phyloP scores from a whole-genome alignment of 2,329 filamentous ascomycete species.

The Ceratocystiopsis minuta region DNA sequence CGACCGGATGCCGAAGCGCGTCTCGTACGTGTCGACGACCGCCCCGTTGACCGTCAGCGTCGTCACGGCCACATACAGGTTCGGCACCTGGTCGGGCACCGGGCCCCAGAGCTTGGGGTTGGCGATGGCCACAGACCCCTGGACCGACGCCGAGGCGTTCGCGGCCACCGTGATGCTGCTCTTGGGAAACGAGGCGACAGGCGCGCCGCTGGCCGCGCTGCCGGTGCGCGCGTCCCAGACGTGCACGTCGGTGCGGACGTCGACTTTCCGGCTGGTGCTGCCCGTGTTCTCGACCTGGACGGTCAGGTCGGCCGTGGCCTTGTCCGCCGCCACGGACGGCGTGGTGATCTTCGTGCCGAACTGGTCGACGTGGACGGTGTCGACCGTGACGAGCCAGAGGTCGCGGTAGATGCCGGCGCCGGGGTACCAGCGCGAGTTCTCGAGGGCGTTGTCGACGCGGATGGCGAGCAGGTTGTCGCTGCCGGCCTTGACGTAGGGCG shows the following conservation, averaged over 20 bases:
- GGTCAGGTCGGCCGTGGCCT: slow-evolving; percentile 24
- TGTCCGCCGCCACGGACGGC: slow-evolving; percentile 22
- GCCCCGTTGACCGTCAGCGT: slow-evolving; percentile 12
- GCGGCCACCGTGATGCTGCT: slow-evolving; percentile 14
- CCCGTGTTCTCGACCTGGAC: slow-evolving; percentile 29
- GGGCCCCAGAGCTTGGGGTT: slow-evolving; percentile 31
- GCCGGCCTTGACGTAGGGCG: slow-evolving; percentile 20
- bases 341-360: slow-evolving; percentile 32
- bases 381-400: slow-evolving; percentile 32
- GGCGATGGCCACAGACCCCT: slow-evolving; percentile 16
- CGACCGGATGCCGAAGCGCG: slow-evolving; percentile 29
- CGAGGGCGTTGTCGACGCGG: slow-evolving; percentile 27
- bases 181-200: slow-evolving; percentile 18
- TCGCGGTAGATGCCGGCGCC: slow-evolving; percentile 37
- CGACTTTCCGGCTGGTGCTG: slow-evolving; percentile 14
- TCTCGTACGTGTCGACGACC: slow-evolving; percentile 23
- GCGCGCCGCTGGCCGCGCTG: slow-evolving; percentile 11
- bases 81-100: slow-evolving; percentile 24
- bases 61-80: slow-evolving; percentile 29
- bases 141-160: slow-evolving; percentile 16
- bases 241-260: slow-evolving; percentile 23
- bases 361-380: slow-evolving; percentile 27
- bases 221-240: slow-evolving; percentile 18
- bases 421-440: slow-evolving; percentile 34
- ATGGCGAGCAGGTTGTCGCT: slow-evolving; percentile 27